These are phyloP conservation scores for Phytophthora palmivora DNA, from an alignment of 352 stramenopile species.

Conservation along the genomic window DNA sequence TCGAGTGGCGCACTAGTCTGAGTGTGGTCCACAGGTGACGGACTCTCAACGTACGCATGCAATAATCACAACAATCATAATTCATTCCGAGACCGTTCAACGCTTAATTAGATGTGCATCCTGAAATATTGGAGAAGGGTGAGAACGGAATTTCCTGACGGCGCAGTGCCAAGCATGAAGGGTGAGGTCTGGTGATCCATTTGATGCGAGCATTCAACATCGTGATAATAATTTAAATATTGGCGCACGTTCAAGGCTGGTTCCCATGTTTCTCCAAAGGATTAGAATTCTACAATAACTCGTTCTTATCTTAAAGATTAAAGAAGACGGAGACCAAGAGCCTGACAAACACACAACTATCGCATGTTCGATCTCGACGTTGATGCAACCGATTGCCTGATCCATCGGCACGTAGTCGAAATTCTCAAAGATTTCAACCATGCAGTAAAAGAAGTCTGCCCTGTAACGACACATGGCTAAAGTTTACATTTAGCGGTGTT, in stretches of 20 bases:
- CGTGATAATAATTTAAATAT: too few species aligned
- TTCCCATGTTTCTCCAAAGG: background rate
- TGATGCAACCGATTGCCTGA: too few species aligned
- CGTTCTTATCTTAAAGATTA: too few species aligned
- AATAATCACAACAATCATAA: background rate
- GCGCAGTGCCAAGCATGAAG: background rate
- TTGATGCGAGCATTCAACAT: background rate
- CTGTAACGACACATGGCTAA: too few species aligned
- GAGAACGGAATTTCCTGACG: background rate
- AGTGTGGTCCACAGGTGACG: conserved; percentile 20
- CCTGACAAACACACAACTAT: too few species aligned
- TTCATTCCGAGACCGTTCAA: background rate
- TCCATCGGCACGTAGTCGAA: too few species aligned
- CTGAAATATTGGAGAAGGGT: background rate
- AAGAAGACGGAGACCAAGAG: too few species aligned
- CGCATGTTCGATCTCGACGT: too few species aligned
- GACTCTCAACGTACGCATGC: background rate
- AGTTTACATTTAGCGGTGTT: too few species aligned
- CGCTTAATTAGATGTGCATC: background rate
- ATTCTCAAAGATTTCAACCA: too few species aligned
- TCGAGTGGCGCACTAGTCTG: background rate
- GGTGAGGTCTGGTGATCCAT: background rate
- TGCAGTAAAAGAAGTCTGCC: too few species aligned
- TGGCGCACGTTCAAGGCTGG: background rate
- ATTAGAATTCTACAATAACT: background rate